phyloP scores from a whole-genome alignment of 73 alveolate species.

The Blepharisma stoltei region DNA sequence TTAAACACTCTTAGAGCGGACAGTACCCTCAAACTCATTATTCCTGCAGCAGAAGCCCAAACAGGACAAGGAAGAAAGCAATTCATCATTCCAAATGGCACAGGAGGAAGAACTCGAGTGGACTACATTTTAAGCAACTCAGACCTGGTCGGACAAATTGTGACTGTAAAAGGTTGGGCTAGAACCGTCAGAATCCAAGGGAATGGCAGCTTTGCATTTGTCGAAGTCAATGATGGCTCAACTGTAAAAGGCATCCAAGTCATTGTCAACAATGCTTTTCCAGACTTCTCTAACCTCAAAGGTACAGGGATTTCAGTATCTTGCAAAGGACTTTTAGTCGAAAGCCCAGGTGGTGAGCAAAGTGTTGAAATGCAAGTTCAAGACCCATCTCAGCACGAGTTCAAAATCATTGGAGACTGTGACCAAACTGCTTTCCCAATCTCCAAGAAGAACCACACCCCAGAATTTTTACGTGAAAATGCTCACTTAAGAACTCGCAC shows the following conservation, averaged over 20 bases:
- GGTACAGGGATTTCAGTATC: slow-evolving; percentile 75
- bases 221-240: slow-evolving; percentile 95
- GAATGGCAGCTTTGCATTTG: slow-evolving; percentile 76
- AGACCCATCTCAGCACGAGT: slow-evolving; percentile 56
- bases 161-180: slow-evolving; percentile 97
- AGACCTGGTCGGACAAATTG: slow-evolving; percentile 56
- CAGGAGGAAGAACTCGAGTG: slow-evolving; percentile 34
- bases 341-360: slow-evolving; percentile 92
- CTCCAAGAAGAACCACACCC: slow-evolving; percentile 87
- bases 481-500: slow-evolving; percentile 98
- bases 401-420: slow-evolving; percentile 77
- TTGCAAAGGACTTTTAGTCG: slow-evolving; percentile 77
- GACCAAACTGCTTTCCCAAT: slow-evolving; percentile 93
- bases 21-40: background rate
- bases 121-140: background rate
- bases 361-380: slow-evolving; percentile 82
- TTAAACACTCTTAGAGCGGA: background rate
- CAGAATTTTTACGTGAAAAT: slow-evolving; percentile 85
- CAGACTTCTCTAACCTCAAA: slow-evolving; percentile 43
- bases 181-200: slow-evolving; percentile 87
- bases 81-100: background rate
- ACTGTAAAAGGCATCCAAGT: slow-evolving; percentile 80
- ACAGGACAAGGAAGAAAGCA: background rate
- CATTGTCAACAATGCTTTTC: slow-evolving; percentile 68
- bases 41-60: background rate